Base-by-base conservation (phyloP, 768 basidiomycete genomes). In the Leccinellum rugosiceps region DNA sequence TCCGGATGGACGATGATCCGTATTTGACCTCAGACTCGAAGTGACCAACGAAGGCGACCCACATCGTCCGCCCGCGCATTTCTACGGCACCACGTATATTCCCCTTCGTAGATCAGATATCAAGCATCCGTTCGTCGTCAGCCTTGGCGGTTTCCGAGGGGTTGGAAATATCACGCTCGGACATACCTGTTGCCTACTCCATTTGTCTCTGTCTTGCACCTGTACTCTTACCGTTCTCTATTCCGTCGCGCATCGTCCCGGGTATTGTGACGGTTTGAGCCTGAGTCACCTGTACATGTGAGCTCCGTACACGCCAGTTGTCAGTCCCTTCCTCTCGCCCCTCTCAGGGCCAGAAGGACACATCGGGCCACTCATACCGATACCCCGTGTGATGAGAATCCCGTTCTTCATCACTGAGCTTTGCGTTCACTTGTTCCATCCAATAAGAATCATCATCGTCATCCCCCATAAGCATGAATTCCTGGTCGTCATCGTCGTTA, bases 81-180 rank as follows among this genome's bases (percentile, higher is more conserved):
- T 67, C 31, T 67, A 67, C 4, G 67, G 66, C 19, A 63, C 58
- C 23, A 69, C 54, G 28, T 64, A 68, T 44, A 50, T 41, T 14
- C 52, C 55, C 10, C 4, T 51, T 6, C 50, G 26, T n/a, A 38
- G 35, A 38, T 38, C 35, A 38, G 17, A n/a, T 38, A 48, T 47
- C 30, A 28, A 9, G 3, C 34, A n/a, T 46, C 10, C 38, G 21
- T 19, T 23, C 8, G 11, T 32, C 26, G 25, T 54, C 10, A 56
- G 31, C 32, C 38, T 49, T 15, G 14, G 4, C 38, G 17, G 8
- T 11, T 17, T 26, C 4, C 3, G 13, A 6, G 15, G 23, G 31
- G 15, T 32, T 23, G 17, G 6, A 17, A n/a, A 31, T 9, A 21
- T 11, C 21, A 31, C 8, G 4, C 10, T 11, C 17, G 10, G 19